Evolutionary conservation across 2,329 filamentous ascomycete species (phyloP), one percentile per base, ranked within the genome.

Genomic region (Fusarium metavorans): DNA sequence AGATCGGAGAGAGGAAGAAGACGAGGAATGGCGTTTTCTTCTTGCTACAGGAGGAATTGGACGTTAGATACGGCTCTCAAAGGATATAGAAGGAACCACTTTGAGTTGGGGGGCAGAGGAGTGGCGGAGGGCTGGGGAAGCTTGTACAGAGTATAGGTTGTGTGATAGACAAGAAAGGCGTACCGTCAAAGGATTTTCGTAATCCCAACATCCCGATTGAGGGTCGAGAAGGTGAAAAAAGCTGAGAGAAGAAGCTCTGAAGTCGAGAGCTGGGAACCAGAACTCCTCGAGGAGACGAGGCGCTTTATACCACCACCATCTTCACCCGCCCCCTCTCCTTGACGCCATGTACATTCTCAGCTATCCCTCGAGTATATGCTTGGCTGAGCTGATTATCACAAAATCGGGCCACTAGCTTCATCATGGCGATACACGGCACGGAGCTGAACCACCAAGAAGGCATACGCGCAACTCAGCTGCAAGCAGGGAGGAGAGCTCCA

Each of bases 201-300:
- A 76, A 68, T 35, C 74, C 73, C 64, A 76, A 75, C 74, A 76
- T 76, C 72, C 71, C 54, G 45, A 70, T 63, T 23, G 37, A 50
- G 57, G 10, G 8, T n/a, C 13, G 27, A 34, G 20, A 20, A 30
- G 11, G 43, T 41, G 18, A 14, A 54, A 8, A 10, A 41, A 50
- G 18, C 3, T 56, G 39, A 43, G 60, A 61, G 48, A 37, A 27
- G 37, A 20, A 66, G 69, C 27, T 61, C 37, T 62, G 11, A 13
- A 23, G 14, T 41, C 37, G 25, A 25, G 16, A 23, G 13, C 8
- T 25, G 10, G 25, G 16, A 27, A 35, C 14, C 10, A 16, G 35
- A 37, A 41, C 37, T 10, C n/a, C 6, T 13, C 11, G 32, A 63
- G 18, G 32, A 18, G 11, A 39, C 11, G n/a, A 13, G 32, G 34